A percentile compares a stretch with the other conserved stretches of the same genome.
Evolutionary conservation across 192 early-diverging fungal species (phyloP).

Genomic region (Rhizophagus clarus): DNA sequence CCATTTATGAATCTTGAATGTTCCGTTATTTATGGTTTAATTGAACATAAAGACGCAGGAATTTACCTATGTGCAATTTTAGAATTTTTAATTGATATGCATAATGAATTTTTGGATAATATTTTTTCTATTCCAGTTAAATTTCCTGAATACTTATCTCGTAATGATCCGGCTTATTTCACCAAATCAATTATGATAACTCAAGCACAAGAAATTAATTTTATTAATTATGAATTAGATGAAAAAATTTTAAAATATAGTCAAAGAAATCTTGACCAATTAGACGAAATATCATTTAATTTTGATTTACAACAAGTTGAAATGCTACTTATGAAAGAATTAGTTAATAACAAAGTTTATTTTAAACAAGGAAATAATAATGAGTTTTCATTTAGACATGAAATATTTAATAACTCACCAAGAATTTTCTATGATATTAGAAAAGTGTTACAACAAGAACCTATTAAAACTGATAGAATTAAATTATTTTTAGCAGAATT

Average conservation of each 20-base stretch:
- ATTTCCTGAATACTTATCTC: too few species aligned
- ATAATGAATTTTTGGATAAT: background rate
- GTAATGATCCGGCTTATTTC: background rate
- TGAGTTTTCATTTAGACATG: slow-evolving; percentile 7
- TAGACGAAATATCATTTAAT: background rate
- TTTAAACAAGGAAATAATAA: background rate
- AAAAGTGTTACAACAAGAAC: slow-evolving; percentile 20
- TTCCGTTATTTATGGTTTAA: background rate
- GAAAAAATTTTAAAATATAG: slow-evolving; percentile 12
- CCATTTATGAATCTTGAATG: background rate
- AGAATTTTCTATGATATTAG: slow-evolving; percentile 14
- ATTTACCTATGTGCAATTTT: background rate
- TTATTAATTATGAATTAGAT: slow-evolving; percentile 23
- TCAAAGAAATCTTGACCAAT: background rate
- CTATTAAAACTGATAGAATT: background rate
- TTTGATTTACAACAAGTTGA: slow-evolving; percentile 29
- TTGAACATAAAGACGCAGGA: background rate
- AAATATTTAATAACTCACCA: slow-evolving; percentile 10
- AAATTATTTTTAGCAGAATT: background rate
- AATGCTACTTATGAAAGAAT: background rate
- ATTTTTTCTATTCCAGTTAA: background rate
- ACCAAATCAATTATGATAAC: background rate
- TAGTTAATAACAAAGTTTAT: slow-evolving; percentile 15
- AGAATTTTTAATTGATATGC: background rate
- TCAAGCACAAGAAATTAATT: background rate